Conservation (phyloP, 768 basidiomycete species). For the button mushroom (Agaricus bisporus) region DNA sequence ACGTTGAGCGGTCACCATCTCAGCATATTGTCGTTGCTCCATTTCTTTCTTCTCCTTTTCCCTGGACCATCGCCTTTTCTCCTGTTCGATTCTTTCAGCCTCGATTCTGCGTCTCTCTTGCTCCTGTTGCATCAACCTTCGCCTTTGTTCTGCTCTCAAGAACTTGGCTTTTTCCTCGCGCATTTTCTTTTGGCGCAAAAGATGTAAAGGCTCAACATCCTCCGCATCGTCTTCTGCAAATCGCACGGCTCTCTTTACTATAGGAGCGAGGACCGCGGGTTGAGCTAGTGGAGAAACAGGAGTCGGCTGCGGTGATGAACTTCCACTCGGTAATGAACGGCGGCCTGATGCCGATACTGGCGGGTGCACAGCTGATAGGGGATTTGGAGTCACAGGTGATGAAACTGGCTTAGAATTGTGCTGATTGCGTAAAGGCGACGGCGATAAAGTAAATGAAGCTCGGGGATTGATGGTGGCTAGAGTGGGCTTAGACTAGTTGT, state of each 20-base stretch:
- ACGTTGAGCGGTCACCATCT: slow-evolving; percentile 58
- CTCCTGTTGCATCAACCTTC: slow-evolving; percentile 43
- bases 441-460: slow-evolving; percentile 33
- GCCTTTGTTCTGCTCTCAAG: slow-evolving; percentile 52
- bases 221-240: slow-evolving; percentile 66
- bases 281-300: slow-evolving; percentile 10
- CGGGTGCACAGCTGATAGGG: slow-evolving; percentile 1
- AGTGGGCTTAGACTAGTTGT: neutral
- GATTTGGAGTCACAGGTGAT: slow-evolving; percentile 7
- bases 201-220: slow-evolving; percentile 63
- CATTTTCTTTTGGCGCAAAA: slow-evolving; percentile 66
- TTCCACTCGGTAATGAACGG: neutral
- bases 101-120: slow-evolving; percentile 39
- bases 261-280: slow-evolving; percentile 9
- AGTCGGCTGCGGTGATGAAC: slow-evolving; percentile 9
- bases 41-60: slow-evolving; percentile 50
- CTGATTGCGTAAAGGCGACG: slow-evolving; percentile 45
- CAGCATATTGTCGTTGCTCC: slow-evolving; percentile 45
- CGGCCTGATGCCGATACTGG: slow-evolving; percentile 1
- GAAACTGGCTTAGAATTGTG: slow-evolving; percentile 16
- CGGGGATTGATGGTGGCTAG: slow-evolving; percentile 22
- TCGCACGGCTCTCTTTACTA: slow-evolving; percentile 50
- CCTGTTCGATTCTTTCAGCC: slow-evolving; percentile 41
- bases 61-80: slow-evolving; percentile 41
- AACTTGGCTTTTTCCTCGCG: slow-evolving; percentile 69